Base-by-base conservation (phyloP, 164 flowering plant species). In the Aristolochia fimbriata region DNA sequence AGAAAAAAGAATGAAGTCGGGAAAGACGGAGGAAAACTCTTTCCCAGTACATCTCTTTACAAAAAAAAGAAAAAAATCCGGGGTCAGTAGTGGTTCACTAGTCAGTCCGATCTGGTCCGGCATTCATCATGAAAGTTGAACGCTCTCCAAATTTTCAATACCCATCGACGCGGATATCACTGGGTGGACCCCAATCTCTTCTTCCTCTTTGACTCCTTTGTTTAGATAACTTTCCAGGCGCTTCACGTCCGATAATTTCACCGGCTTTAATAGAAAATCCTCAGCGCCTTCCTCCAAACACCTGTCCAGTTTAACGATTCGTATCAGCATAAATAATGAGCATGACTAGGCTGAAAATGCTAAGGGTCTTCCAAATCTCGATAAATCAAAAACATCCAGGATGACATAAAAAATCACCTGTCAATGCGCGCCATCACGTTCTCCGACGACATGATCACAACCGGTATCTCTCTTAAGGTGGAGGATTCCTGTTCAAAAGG, bases 251-350 rank as follows among this genome's bases (percentile, higher is more conserved):
- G 94, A 74, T 2, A 88, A 73, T 67, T 88, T 86, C 49, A 91
- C 96, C 0, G 97, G 97, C 70, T 88, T 91, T 69, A 86, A 64
- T 27, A 91, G 67, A 48, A 77, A 91, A 4, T 86, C 97, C 65
- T 88, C 90, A 0, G 96, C 97, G 6, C 97, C 97, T 80, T 91
- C 94, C 60, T 91, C 90, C 63, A 91, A 77, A 67, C 97, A 91
- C 33, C 96, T 85, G 66, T 55, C 21, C 0, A n/a, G 51, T 19
- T 27, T 27, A 5, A 27, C 30, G 30, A 27, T 27, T 27, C 30
- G 2, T 27, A 27, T 27, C 2, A 27, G 30, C 2, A 27, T 27
- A 27, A 27, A 27, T 2, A 3, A 47, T 15, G 19, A n/a, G 51
- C 6, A n/a, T 15, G 16, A 11, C 11, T 6, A 47, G 51, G 16